Percentiles rank a stretch among this genome's conserved stretches.
Evolutionary conservation across 371 early-diverging fungal species (phyloP).

Genomic region (Saksenaea oblongispora): DNA sequence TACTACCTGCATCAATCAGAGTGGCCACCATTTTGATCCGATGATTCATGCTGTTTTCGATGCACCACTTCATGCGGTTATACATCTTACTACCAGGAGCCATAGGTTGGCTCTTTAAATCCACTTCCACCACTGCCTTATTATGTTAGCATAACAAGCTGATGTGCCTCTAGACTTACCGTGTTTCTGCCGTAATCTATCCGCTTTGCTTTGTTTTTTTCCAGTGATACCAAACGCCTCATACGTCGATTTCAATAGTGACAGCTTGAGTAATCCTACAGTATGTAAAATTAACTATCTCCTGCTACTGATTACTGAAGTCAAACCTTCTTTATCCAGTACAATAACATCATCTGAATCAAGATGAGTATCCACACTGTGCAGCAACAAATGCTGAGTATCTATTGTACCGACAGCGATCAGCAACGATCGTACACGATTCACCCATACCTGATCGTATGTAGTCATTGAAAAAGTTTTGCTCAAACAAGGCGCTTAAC

Average conservation of each 20-base stretch:
- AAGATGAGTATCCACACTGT: constrained; percentile 44
- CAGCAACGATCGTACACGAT: not conserved
- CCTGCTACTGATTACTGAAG: not conserved
- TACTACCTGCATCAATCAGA: constrained; percentile 33
- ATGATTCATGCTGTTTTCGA: constrained; percentile 49
- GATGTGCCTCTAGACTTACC: constrained; percentile 27
- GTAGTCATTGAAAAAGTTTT: constrained; percentile 26
- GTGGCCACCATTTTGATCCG: constrained; percentile 47
- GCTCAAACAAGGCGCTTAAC: constrained; percentile 33
- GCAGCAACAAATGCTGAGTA: constrained; percentile 27
- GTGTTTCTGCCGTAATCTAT: constrained; percentile 49
- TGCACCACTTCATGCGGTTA: constrained; percentile 57
- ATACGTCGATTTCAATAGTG: constrained; percentile 57
- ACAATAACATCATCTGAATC: constrained; percentile 58
- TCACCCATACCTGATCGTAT: constrained; percentile 29
- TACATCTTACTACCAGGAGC: constrained; percentile 50
- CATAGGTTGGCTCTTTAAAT: constrained; percentile 39
- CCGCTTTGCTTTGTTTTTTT: constrained; percentile 28
- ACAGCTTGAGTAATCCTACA: constrained; percentile 46
- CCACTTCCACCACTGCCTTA: constrained; percentile 45
- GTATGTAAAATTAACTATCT: not conserved
- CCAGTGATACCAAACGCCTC: constrained; percentile 60
- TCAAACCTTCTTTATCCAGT: constrained; percentile 46
- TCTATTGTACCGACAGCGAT: constrained; percentile 7
- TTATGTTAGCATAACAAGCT: not conserved